phyloP scores from a whole-genome alignment of 192 early-diverging fungal species.

The Podila epicladia region DNA sequence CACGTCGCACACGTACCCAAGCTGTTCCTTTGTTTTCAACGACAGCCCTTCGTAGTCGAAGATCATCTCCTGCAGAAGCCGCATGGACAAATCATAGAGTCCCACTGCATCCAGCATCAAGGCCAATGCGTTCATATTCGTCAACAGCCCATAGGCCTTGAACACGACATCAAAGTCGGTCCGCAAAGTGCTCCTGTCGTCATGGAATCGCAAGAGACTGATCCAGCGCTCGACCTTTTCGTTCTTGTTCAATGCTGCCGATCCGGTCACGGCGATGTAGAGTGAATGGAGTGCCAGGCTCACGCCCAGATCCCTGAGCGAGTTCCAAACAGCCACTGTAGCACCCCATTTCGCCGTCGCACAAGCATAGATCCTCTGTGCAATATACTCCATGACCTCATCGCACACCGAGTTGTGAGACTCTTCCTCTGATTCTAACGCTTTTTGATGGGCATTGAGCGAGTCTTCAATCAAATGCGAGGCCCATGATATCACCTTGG shows the following conservation, averaged over 20 bases:
- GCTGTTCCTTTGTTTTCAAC: neutral
- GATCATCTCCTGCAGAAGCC: slow-evolving; percentile 18
- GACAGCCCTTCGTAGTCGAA: slow-evolving; percentile 4
- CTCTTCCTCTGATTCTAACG: neutral
- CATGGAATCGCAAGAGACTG: neutral
- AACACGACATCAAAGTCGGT: slow-evolving; percentile 26
- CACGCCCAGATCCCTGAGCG: slow-evolving; percentile 1
- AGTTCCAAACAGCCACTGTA: neutral
- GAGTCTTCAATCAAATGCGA: slow-evolving; percentile 25
- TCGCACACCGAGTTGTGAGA: slow-evolving; percentile 2
- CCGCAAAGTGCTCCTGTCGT: neutral
- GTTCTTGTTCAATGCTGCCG: neutral
- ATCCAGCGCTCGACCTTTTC: slow-evolving; percentile 9
- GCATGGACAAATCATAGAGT: slow-evolving; percentile 30
- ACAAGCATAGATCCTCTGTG: neutral
- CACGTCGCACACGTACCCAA: slow-evolving; percentile 9
- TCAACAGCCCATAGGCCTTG: slow-evolving; percentile 9
- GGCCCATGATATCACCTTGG: slow-evolving; percentile 2
- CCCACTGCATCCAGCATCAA: slow-evolving; percentile 29
- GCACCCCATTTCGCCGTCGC: neutral
- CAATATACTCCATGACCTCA: slow-evolving; percentile 15
- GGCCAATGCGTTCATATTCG: slow-evolving; percentile 26
- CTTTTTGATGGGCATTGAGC: slow-evolving; percentile 2
- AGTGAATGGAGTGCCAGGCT: slow-evolving; percentile 28
- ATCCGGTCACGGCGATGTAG: slow-evolving; percentile 8